A percentile compares a stretch with the other conserved stretches of the same genome.
phyloP scores from a whole-genome alignment of 805 yeast species.

The Millerozyma miso region DNA sequence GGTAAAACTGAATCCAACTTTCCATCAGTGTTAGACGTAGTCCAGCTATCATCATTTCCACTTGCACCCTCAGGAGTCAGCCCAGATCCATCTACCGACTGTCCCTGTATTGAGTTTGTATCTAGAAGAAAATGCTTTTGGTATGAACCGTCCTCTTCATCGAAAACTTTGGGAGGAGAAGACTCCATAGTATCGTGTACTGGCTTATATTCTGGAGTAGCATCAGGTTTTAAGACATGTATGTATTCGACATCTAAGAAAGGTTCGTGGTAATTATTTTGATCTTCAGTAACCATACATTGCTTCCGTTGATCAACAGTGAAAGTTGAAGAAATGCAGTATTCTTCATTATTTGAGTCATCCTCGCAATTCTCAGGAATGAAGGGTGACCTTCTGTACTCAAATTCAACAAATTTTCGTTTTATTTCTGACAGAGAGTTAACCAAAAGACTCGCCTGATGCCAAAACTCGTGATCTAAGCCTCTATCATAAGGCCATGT shows the following conservation, averaged over 20 bases:
- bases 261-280: slow-evolving; percentile 17
- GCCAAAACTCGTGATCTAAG: slow-evolving; percentile 2
- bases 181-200: not conserved
- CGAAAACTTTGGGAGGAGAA: not conserved
- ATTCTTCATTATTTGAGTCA: slow-evolving; percentile 12
- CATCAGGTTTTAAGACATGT: slow-evolving; percentile 12
- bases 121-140: no score
- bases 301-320: slow-evolving; percentile 15
- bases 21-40: not conserved
- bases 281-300: slow-evolving; percentile 20
- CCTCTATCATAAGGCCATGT: slow-evolving; percentile 5
- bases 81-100: no score
- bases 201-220: slow-evolving; percentile 10
- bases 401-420: slow-evolving; percentile 42
- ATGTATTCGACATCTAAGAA: slow-evolving; percentile 8
- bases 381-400: slow-evolving; percentile 48
- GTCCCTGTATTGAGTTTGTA: no score
- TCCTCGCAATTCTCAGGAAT: slow-evolving; percentile 4
- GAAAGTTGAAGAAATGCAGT: slow-evolving; percentile 17
- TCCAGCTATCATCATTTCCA: no score
- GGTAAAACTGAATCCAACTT: not conserved
- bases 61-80: no score
- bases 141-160: not conserved
- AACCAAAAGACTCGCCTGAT: slow-evolving; percentile 8
- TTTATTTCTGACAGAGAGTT: slow-evolving; percentile 42